Conservation (phyloP, 2,329 filamentous ascomycete species). For the Phialophora tarda region DNA sequence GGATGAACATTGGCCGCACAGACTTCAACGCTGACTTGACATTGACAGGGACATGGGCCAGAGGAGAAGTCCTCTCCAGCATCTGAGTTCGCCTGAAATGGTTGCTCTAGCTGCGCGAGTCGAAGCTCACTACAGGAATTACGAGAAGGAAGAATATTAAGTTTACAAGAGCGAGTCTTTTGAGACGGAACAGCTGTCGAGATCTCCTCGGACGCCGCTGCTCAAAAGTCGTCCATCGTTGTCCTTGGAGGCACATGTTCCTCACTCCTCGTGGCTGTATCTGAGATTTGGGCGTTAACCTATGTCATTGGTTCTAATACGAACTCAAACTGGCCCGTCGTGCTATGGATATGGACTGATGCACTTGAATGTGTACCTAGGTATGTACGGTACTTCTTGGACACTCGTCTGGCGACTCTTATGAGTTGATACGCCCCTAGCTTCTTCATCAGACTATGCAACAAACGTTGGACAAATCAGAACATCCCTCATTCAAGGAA, state of each 20-base stretch:
- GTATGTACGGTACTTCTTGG: slow-evolving; percentile 1
- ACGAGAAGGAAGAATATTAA: neutral
- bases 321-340: neutral
- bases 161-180: neutral
- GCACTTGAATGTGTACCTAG: neutral
- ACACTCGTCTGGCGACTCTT: neutral
- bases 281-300: neutral
- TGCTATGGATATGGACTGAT: neutral
- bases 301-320: neutral
- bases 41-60: slow-evolving; percentile 2
- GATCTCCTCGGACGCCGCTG: neutral
- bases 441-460: neutral
- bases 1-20: neutral
- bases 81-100: neutral
- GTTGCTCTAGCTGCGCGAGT: neutral
- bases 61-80: neutral
- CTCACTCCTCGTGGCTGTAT: neutral
- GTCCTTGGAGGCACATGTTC: neutral
- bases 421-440: neutral
- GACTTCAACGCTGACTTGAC: neutral
- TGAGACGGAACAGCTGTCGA: neutral
- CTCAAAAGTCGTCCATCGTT: neutral
- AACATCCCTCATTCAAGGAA: neutral
- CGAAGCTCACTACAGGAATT: neutral
- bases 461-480: neutral